phyloP scores from a whole-genome alignment of 495 filamentous ascomycete species.

The Penicillium riverlandense region DNA sequence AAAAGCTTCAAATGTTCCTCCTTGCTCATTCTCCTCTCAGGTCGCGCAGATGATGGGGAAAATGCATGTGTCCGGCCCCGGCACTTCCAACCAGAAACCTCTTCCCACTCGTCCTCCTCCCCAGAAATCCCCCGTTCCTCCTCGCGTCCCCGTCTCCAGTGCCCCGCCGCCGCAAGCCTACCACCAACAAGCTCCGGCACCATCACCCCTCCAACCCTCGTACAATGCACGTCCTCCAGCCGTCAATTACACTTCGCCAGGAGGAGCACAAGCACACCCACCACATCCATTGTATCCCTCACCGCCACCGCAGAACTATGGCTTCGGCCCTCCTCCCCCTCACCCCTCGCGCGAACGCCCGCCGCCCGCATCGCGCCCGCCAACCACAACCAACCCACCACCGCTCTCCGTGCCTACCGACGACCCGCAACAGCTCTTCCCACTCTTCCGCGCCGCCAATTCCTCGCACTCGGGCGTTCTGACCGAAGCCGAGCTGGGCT shows the following conservation, averaged over 20 bases:
- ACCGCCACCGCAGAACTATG: constrained; percentile 54
- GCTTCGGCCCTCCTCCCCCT: constrained; percentile 47
- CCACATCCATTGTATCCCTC: constrained; percentile 36
- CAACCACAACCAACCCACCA: constrained; percentile 48
- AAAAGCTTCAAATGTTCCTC: too few species aligned
- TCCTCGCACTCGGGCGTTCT: constrained; percentile 73
- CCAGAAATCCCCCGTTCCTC: constrained; percentile 15
- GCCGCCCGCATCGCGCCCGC: constrained; percentile 54
- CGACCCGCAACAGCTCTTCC: constrained; percentile 56
- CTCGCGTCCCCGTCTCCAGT: constrained; percentile 24
- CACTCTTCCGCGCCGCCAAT: constrained; percentile 88
- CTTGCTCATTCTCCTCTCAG: constrained; percentile 12
- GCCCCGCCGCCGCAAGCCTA: constrained; percentile 21
- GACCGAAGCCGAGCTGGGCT: constrained; percentile 79
- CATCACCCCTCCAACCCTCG: constrained; percentile 22
- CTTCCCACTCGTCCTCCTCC: constrained; percentile 21
- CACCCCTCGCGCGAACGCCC: constrained; percentile 40
- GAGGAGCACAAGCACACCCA: constrained; percentile 10
- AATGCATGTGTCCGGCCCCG: constrained; percentile 21
- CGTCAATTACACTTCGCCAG: neutral
- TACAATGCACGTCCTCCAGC: constrained; percentile 19
- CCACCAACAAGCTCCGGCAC: constrained; percentile 18
- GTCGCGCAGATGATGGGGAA: constrained; percentile 49
- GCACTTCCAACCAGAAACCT: constrained; percentile 12
- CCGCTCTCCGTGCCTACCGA: constrained; percentile 58